Percentiles rank a stretch among this genome's conserved stretches.
Evolutionary conservation across 139 green algal genomes (phyloP).

Genomic region (Chlorella sp.): DNA sequence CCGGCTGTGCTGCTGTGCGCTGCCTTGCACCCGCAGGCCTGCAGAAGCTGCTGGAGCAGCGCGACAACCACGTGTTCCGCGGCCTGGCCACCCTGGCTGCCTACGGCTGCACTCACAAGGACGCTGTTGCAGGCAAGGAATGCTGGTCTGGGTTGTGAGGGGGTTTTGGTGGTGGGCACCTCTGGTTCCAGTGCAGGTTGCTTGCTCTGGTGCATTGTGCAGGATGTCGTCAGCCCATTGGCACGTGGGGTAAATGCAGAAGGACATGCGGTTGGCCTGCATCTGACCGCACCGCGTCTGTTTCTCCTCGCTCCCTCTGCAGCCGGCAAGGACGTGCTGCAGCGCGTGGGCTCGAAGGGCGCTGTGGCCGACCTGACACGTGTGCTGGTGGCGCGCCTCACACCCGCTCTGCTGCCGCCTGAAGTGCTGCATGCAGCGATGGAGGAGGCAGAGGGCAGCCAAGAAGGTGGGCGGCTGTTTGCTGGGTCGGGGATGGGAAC

Average conservation of each 20-base stretch:
- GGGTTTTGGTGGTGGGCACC: too few relatives aligned
- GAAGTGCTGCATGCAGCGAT: conserved; percentile 60
- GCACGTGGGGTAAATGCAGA: too few relatives aligned
- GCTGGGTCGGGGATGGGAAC: neutral
- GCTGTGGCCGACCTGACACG: conserved; percentile 54
- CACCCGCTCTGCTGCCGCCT: conserved; percentile 60
- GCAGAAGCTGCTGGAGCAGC: conserved; percentile 56
- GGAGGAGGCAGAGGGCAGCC: conserved; percentile 17
- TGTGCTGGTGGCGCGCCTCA: conserved; percentile 50
- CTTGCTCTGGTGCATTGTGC: too few relatives aligned
- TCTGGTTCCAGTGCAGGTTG: too few relatives aligned
- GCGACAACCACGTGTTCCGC: conserved; percentile 75
- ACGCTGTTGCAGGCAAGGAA: conserved; percentile 10
- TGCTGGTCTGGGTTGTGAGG: neutral
- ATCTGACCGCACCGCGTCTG: neutral
- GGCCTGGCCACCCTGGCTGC: conserved; percentile 52
- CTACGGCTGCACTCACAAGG: conserved; percentile 15
- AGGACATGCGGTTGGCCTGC: neutral
- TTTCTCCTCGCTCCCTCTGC: neutral
- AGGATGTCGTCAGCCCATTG: too few relatives aligned
- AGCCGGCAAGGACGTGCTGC: conserved; percentile 66
- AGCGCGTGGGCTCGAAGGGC: conserved; percentile 67
- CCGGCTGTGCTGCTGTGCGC: too few relatives aligned
- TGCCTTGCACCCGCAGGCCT: conserved; percentile 38
- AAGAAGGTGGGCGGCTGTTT: conserved; percentile 1